Percentiles rank a stretch among this genome's conserved stretches.
Evolutionary conservation across 345 rosid species (phyloP).

Genomic region (Eucalyptus victrix): DNA sequence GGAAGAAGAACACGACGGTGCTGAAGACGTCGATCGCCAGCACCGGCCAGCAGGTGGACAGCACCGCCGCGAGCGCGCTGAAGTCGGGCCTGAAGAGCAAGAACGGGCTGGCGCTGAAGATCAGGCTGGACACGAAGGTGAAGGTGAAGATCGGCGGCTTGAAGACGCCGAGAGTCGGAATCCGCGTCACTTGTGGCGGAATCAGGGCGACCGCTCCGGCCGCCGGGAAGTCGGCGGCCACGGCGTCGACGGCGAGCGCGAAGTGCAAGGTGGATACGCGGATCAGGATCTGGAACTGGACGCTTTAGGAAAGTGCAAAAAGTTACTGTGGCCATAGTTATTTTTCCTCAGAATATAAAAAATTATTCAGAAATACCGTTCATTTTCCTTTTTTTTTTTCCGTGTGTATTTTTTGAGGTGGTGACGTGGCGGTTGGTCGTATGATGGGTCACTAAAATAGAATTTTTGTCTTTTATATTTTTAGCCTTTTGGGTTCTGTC

Average conservation of each 20-base stretch:
- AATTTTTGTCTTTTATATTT: neutral
- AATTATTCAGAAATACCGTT: neutral
- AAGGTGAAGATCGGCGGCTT: slow-evolving; percentile 57
- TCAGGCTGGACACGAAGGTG: slow-evolving; percentile 51
- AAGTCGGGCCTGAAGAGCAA: slow-evolving; percentile 43
- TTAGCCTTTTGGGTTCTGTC: neutral
- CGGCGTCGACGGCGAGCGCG: slow-evolving; percentile 38
- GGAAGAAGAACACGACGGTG: slow-evolving; percentile 58
- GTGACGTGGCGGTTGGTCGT: neutral
- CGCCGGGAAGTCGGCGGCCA: slow-evolving; percentile 37
- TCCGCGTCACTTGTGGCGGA: slow-evolving; percentile 61
- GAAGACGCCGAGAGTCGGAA: slow-evolving; percentile 42
- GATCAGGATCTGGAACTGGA: slow-evolving; percentile 83
- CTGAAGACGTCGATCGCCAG: slow-evolving; percentile 36
- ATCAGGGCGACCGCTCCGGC: slow-evolving; percentile 40
- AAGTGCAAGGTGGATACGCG: slow-evolving; percentile 74
- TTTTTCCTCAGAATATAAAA: neutral
- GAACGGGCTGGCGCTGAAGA: slow-evolving; percentile 40
- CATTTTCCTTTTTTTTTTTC: neutral
- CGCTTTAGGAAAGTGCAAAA: neutral
- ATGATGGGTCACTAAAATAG: neutral
- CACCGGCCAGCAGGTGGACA: slow-evolving; percentile 24
- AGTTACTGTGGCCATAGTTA: neutral
- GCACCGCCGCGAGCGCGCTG: slow-evolving; percentile 25
- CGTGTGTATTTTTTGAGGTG: neutral